These are phyloP conservation scores for Mercurialis annua DNA, from an alignment of 345 rosid genomes.

Conservation along the genomic window DNA sequence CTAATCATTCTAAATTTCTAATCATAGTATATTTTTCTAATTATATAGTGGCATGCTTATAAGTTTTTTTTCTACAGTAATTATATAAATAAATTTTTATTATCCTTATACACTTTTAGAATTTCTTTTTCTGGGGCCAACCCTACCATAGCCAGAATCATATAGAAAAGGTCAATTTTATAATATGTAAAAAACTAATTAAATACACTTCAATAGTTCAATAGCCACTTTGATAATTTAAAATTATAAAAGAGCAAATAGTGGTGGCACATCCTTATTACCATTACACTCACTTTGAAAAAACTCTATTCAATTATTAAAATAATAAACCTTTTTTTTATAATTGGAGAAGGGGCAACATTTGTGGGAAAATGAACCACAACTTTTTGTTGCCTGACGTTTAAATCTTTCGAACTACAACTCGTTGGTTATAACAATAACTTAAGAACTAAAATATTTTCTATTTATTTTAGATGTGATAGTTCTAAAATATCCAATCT, in stretches of 20 bases:
- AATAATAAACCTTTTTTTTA: too few relatives aligned
- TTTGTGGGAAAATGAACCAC: too few relatives aligned
- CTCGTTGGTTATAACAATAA: too few relatives aligned
- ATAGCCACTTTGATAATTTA: neutral
- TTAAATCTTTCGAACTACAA: too few relatives aligned
- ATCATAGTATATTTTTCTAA: too few relatives aligned
- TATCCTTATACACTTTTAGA: neutral
- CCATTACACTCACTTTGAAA: constrained; percentile 1
- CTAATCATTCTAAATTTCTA: neutral
- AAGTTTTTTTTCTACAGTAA: too few relatives aligned
- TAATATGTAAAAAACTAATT: neutral
- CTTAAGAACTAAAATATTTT: too few relatives aligned
- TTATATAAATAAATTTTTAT: neutral
- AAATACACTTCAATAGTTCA: neutral
- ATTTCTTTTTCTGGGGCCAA: too few relatives aligned
- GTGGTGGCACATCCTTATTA: neutral
- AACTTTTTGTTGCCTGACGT: too few relatives aligned
- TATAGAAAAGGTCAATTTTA: neutral
- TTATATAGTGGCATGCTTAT: neutral
- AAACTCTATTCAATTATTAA: neutral
- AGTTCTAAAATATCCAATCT: too few relatives aligned
- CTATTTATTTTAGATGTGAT: too few relatives aligned
- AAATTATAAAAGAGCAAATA: neutral
- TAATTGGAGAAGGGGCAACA: too few relatives aligned
- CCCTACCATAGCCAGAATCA: neutral